Base-by-base conservation (phyloP, 352 stramenopile genomes). In the Elongisporangium anandrum region DNA sequence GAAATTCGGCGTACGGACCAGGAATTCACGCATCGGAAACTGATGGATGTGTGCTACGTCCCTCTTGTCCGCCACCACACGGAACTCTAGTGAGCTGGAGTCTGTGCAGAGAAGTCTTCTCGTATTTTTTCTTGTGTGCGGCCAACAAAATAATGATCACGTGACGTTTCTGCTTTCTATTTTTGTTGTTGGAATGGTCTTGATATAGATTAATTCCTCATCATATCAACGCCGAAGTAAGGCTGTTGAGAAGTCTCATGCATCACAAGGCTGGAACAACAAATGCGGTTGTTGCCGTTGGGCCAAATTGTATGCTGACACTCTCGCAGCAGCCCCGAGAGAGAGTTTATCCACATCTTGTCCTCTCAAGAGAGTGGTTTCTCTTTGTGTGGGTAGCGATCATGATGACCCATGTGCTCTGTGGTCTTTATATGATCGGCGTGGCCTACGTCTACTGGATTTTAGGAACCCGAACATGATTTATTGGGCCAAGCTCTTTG, bases 11-110 rank as follows among this genome's bases (percentile, higher is more conserved):
- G 79, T 19, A 72, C 60, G 3, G 67, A 48, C 10, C 56, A 61
- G 19, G 54, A 76, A 5, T 87, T 90, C 51, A 71, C 70, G 13
- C 64, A 83, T 41, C 68, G 68, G 7, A 67, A 79, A 39, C 73
- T 95, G 23, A 90, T 91, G 75, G 69, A 67, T 22, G 86, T 95
- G 26, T 79, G 65, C 10, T 95, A 90, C 54, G 85, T 95, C 2
- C 86, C 86, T 12, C 70, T 95, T 8, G 79, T 92, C 22, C 70
- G 76, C 56, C 67, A 90, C 51, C 70, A 65, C 24, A 80, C 72
- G 0, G 72, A 80, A 39, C 68, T 79, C 1, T 79, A 71, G 50
- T 41, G 9, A 15, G 5, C 29, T 41, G 9, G 29, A 41, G 29
- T 8, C 1, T 41, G 29, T 41, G 29, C 47, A 22, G 20, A 9